Evolutionary conservation across 768 basidiomycete genomes (phyloP), one percentile per base, ranked within the genome.

Genomic region (Termitomyces sp.): DNA sequence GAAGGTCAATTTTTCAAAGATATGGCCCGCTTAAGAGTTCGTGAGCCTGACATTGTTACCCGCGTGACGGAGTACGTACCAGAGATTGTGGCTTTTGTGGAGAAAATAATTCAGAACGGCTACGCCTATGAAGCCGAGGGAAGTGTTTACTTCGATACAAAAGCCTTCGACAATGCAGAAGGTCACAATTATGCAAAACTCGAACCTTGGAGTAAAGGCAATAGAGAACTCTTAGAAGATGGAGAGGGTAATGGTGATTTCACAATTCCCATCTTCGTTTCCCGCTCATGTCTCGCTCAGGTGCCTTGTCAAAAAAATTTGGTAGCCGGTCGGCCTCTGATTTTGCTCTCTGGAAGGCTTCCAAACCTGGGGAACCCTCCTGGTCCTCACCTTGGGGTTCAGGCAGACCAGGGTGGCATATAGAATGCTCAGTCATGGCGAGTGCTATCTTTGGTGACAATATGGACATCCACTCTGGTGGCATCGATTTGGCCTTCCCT

Each of bases 401-500:
- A 42, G 95, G 95, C n/a, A 82, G 96, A 43, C 96, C 96, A 3
- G 96, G 96, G 16, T 99, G 96, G 96, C 96, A 99, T 71, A 98
- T 99, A 58, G 96, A 99, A 71, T 99, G 96, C 74, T 95, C 93
- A 4, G 96, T 97, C 34, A 99, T 99, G 96, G 95, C 95, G 18
- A 90, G 86, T 62, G 94, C 89, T 33, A 79, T 98, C 48, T 78
- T 98, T 45, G 96, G 95, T 3, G 82, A 87, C 56, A 88, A 86
- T 57, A 91, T 99, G 86, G 97, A 98, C 72, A 95, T 99, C 60
- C 97, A 99, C 71, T 97, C 95, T 8, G 97, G 97, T 51, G 97
- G 97, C 5, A 87, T 93, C 40, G 97, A 99, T 74, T 79, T 99
- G 49, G 91, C 93, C n/a, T 99, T 99, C 75, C 97, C 97, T 5